Evolutionary conservation across 2,329 filamentous ascomycete genomes (phyloP).

Genomic region (Colletotrichum tamarilloi): DNA sequence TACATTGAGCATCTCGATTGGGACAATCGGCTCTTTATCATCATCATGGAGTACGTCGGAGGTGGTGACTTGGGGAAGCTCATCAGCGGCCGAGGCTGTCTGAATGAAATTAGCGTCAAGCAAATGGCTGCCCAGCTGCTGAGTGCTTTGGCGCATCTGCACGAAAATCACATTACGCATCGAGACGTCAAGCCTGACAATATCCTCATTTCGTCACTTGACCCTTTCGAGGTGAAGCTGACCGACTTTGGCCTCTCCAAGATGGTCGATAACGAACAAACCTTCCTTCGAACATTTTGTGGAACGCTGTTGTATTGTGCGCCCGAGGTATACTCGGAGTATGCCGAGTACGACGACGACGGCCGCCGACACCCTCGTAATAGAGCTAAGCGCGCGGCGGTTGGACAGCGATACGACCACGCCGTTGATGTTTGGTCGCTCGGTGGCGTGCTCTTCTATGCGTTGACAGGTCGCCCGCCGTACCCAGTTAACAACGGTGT

Average conservation of each 20-base stretch:
- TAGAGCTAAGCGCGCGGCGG: slow-evolving; percentile 66
- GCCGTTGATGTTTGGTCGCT: slow-evolving; percentile 97
- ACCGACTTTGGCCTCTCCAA: slow-evolving; percentile 98
- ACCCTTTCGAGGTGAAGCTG: slow-evolving; percentile 86
- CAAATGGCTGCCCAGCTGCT: slow-evolving; percentile 81
- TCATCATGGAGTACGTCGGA: slow-evolving; percentile 94
- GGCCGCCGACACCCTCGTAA: slow-evolving; percentile 72
- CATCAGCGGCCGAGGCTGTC: slow-evolving; percentile 68
- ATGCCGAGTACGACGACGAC: slow-evolving; percentile 74
- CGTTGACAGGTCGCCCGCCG: slow-evolving; percentile 82
- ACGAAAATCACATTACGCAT: slow-evolving; percentile 90
- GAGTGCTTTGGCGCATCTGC: slow-evolving; percentile 86
- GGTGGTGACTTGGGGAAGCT: slow-evolving; percentile 85
- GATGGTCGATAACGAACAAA: slow-evolving; percentile 88
- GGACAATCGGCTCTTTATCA: slow-evolving; percentile 86
- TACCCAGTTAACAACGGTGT: slow-evolving; percentile 83
- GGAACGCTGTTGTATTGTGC: slow-evolving; percentile 96
- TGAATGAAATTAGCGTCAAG: slow-evolving; percentile 77
- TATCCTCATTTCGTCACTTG: slow-evolving; percentile 80
- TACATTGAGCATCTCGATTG: slow-evolving; percentile 92
- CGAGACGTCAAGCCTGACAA: slow-evolving; percentile 99
- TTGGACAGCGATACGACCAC: slow-evolving; percentile 81
- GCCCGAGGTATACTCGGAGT: slow-evolving; percentile 91
- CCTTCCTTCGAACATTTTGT: slow-evolving; percentile 95
- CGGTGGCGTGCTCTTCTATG: slow-evolving; percentile 89